Conservation (phyloP, 1,284 basidiomycete genomes). For the Takashimella tepidaria region DNA sequence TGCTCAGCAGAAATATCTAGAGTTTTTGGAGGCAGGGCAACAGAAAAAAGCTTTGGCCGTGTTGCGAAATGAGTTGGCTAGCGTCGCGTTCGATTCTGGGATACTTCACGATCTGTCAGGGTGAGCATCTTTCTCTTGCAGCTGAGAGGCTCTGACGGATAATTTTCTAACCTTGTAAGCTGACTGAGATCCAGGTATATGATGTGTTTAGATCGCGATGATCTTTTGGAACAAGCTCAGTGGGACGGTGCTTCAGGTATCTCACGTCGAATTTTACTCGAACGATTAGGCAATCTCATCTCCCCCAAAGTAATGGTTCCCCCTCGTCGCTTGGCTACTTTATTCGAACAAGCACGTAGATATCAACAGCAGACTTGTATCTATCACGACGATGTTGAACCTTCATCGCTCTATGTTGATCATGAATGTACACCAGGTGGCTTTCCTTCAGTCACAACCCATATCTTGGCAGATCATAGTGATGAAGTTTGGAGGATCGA, state of each 20-base stretch:
- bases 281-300: conserved; percentile 73
- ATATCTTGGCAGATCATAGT: conserved; percentile 74
- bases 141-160: too few species aligned
- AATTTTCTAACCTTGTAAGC: conserved; percentile 1
- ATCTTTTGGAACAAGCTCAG: conserved; percentile 69
- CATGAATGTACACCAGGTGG: conserved; percentile 71
- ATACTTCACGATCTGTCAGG: conserved; percentile 78
- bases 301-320: conserved; percentile 90
- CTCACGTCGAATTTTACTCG: conserved; percentile 71
- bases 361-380: conserved; percentile 72
- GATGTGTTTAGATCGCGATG: conserved; percentile 80
- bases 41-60: conserved; percentile 79
- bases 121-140: conserved; percentile 51
- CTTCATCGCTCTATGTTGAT: conserved; percentile 77
- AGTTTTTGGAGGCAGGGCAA: conserved; percentile 78
- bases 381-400: conserved; percentile 64
- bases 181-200: too few species aligned
- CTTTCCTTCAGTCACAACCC: conserved; percentile 80
- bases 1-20: conserved; percentile 91
- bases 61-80: conserved; percentile 79
- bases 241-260: conserved; percentile 85
- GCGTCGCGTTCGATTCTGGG: conserved; percentile 67
- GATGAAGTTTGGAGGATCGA: conserved; percentile 95
- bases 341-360: conserved; percentile 79
- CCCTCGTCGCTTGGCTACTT: conserved; percentile 72